Base-by-base conservation (phyloP, 1,284 basidiomycete species). In the Golubevia pallescens region DNA sequence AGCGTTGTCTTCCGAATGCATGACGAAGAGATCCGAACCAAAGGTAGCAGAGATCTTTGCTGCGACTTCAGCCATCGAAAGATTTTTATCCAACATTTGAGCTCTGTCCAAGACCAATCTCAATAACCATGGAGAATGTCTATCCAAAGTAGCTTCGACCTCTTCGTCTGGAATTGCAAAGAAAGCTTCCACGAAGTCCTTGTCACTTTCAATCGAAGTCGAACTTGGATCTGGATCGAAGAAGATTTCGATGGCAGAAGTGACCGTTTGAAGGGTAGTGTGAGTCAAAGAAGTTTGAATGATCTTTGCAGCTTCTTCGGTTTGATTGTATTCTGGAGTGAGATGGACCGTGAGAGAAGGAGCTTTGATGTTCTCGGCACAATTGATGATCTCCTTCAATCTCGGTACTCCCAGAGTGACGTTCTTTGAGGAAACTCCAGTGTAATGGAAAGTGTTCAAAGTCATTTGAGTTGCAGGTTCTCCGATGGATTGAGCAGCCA, bases 391-490 rank as follows among this genome's bases (percentile, higher is more conserved):
- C 86, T 97, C 95, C 88, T 97, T 97, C 69, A 97, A 86, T 87
- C 95, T 94, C 8, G 95, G 95, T 0, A 97, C 95, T 92, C 95
- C 95, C 69, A 97, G 93, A 0, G 95, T 98, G 60, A 97, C 95
- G 87, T 95, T 95, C 88, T 97, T 97, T 84, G 92, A 93, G 24
- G 95, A 95, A 28, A 98, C 95, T 92, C 95, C 95, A 73, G 95
- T 95, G 86, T 97, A 97, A 87, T 98, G 95, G 92, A 97, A 97
- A 0, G 95, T 97, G 86, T 97, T 88, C 66, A 97, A 87, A 10
- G 95, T 97, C 95, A 97, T 97, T 87, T 98, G 95, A 1, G 97
- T 99, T 1, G 97, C 97, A 0, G 97, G 97, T 88, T 99, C 97
- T 87, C 97, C 97, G 73, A 99, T 99, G 3, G 95, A 97, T 87